Percentiles rank a stretch among this genome's conserved stretches.
Conservation (phyloP, 192 early-diverging fungal genomes). For the Pilaira anomala region DNA sequence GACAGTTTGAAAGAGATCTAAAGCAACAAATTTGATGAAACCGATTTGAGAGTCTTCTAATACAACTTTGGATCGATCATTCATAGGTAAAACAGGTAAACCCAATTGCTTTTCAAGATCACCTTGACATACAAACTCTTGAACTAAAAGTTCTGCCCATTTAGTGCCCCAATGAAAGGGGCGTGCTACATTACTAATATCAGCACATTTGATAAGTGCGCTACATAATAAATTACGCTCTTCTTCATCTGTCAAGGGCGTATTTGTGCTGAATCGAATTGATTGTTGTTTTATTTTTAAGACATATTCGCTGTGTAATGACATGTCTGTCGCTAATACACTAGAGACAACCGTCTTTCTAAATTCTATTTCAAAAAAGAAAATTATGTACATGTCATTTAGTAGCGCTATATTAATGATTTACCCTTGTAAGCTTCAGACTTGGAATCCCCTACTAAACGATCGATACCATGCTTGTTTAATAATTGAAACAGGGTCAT, state of each 20-base stretch:
- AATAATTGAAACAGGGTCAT: constrained; percentile 66
- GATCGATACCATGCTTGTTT: constrained; percentile 49
- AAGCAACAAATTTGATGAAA: constrained; percentile 52
- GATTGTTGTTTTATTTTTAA: constrained; percentile 63
- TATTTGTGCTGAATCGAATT: constrained; percentile 42
- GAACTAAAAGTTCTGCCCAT: constrained; percentile 68
- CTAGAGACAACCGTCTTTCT: constrained; percentile 66
- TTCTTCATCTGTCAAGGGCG: constrained; percentile 33
- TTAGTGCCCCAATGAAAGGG: constrained; percentile 65
- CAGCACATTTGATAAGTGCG: constrained; percentile 77
- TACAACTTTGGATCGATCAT: constrained; percentile 46
- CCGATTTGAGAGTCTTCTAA: constrained; percentile 48
- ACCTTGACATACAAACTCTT: constrained; percentile 67
- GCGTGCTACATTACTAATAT: constrained; percentile 75
- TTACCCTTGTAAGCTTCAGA: constrained; percentile 31
- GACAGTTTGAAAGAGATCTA: constrained; percentile 49
- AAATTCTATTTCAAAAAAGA: constrained; percentile 46
- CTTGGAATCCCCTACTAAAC: constrained; percentile 5
- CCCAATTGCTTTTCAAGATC: constrained; percentile 73
- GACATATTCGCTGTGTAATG: constrained; percentile 75
- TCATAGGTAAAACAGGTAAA: constrained; percentile 44
- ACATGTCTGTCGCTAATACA: constrained; percentile 82
- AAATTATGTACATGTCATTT: constrained; percentile 10
- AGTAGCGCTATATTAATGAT: constrained; percentile 35
- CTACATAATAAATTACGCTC: constrained; percentile 64